Base-by-base conservation (phyloP, 352 stramenopile species). In the Thraustotheca clavata region DNA sequence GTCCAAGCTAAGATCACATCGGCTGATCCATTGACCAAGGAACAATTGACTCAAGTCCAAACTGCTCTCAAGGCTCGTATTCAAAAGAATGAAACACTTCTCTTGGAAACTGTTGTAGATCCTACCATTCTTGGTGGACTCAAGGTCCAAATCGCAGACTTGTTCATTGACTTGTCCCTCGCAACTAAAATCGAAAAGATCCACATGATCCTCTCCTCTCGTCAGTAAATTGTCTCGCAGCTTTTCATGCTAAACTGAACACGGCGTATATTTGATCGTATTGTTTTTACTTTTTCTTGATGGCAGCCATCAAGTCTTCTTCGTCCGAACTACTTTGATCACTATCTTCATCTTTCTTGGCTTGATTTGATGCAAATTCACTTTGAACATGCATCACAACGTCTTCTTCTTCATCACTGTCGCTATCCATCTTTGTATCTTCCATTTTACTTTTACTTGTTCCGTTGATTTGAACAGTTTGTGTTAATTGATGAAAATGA, bases 91-190 rank as follows among this genome's bases (percentile, higher is more conserved):
- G 90, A 98, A 67, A 96, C 91, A 62, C 82, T 98, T 54, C 75
- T 97, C 60, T 76, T 98, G 46, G 85, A 91, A 62, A 91, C 83
- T 31, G 79, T 96, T 46, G 90, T 98, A 32, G 89, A 98, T 84
- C 90, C 94, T 14, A 82, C 86, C 65, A 98, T 98, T 72, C 73
- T 98, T 66, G 95, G 95, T 34, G 95, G 95, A 67, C 85, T 98
- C 62, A 97, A 98, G 80, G 91, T 98, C 67, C 92, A 98, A 80
- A 98, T 98, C 76, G 95, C 93, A 69, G 96, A 98, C 80, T 95
- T 97, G 82, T 98, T 98, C 77, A 96, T 98, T 71, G 95, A 98
- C 79, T 74, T 98, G 70, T 98, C 90, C 71, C 83, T 97, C 49
- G 85, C 86, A 49, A 97, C 85, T 67, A 94, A 96, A 78, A 98